Base-by-base conservation (phyloP, 768 basidiomycete species). In the Leccinum arenicola region DNA sequence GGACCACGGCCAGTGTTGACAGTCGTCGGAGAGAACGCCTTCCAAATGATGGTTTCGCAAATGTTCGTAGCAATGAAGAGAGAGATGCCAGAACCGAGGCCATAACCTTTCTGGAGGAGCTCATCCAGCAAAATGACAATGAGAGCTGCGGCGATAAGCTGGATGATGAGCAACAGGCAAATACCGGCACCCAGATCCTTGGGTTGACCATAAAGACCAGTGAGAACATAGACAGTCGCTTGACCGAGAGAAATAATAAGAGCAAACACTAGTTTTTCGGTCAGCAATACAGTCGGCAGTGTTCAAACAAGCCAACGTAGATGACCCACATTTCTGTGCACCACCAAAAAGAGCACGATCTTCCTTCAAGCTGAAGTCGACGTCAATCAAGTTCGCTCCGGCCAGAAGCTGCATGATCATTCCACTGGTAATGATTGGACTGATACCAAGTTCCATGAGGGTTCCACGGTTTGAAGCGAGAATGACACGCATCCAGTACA, bases 401-500 rank as follows among this genome's bases (percentile, higher is more conserved):
- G 96, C 95, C 61, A 99, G 83, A 48, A 99, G 88, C 76, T 99
- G 97, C 93, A 99, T 98, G 75, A 98, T 99, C 96, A 98, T 98
- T 69, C 97, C 97, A 54, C 90, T 92, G 10, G 97, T 99, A 73
- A 98, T 86, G 71, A 98, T 97, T 43, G 97, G 97, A 29, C 88
- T 95, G 68, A 98, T 98, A 60, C 97, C 96, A 61, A 99, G 86
- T 77, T 99, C 97, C 97, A 99, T 99, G 61, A 98, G 88, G 1
- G 97, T 98, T 63, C 97, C 97, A 60, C 96, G 86, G 79, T 98
- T 98, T 7, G 94, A 97, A 23, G 97, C 96, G 61, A 99, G 85
- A 77, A 99, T 98, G 79, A 96, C 96, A 77, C 96, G 92, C 90
- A 98, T 95, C 97, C 96, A 98, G 80, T 97, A 98, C 47, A 99